phyloP scores from a whole-genome alignment of 169 alveolate species.

The Hepatocystis sp. region DNA sequence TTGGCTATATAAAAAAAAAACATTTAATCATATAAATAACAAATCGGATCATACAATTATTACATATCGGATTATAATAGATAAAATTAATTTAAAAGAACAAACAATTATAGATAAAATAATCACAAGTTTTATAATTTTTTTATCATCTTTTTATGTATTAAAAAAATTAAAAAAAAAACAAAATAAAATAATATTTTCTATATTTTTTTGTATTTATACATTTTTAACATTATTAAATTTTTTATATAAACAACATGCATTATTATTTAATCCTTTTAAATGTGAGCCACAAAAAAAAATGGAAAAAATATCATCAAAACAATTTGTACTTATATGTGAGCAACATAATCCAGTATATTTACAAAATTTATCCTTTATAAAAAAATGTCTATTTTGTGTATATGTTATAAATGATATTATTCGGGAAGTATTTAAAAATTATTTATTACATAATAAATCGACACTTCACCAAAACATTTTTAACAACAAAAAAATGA shows the following conservation, averaged over 20 bases:
- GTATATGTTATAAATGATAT: conserved; percentile 25
- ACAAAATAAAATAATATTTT: too few species aligned
- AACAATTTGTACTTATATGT: too few species aligned
- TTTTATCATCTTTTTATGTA: conserved; percentile 37
- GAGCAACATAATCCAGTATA: too few species aligned
- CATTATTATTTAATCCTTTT: conserved; percentile 3
- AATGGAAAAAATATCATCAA: too few species aligned
- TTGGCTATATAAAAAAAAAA: too few species aligned
- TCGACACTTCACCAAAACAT: too few species aligned
- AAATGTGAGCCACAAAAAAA: too few species aligned
- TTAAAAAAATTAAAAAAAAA: conserved; percentile 9
- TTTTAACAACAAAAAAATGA: not conserved
- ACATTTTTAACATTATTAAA: conserved; percentile 12
- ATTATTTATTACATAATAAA: conserved; percentile 2
- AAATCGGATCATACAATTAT: not conserved
- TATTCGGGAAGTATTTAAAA: conserved; percentile 9
- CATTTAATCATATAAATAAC: too few species aligned
- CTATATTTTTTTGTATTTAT: conserved; percentile 9
- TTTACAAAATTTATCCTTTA: conserved; percentile 18
- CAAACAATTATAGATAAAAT: conserved; percentile 26
- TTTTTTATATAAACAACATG: conserved; percentile 2
- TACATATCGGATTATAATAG: not conserved
- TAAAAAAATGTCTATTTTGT: conserved; percentile 21
- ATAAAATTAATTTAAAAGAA: not conserved
- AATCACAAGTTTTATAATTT: conserved; percentile 35